phyloP scores from a whole-genome alignment of 2,329 filamentous ascomycete genomes.

The Huntiella abstrusa region DNA sequence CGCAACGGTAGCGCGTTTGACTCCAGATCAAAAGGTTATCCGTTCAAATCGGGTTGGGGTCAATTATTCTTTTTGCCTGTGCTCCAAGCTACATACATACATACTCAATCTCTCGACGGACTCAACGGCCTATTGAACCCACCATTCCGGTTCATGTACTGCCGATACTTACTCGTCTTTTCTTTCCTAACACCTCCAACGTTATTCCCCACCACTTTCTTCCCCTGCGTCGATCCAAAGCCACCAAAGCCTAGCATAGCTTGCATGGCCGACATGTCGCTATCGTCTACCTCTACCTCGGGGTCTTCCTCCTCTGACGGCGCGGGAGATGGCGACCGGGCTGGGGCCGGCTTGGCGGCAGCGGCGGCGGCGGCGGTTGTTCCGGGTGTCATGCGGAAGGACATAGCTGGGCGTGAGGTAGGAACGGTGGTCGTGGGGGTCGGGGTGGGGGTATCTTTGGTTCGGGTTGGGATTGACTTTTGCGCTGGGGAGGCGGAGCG shows the following conservation, averaged over 20 bases:
- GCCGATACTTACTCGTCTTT: constrained; percentile 85
- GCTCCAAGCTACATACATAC: neutral
- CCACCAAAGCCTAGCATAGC: constrained; percentile 78
- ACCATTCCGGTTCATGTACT: constrained; percentile 84
- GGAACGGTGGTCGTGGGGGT: constrained; percentile 18
- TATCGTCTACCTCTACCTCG: constrained; percentile 38
- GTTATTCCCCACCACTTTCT: constrained; percentile 75
- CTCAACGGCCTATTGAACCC: constrained; percentile 68
- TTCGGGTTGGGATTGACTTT: constrained; percentile 17
- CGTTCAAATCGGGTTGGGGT: constrained; percentile 12
- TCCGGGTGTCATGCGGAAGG: constrained; percentile 17
- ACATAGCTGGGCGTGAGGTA: constrained; percentile 16
- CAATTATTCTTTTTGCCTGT: neutral
- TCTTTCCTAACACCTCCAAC: constrained; percentile 69
- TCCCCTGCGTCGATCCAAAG: constrained; percentile 75
- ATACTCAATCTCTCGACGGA: constrained; percentile 21
- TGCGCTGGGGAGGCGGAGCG: constrained; percentile 21
- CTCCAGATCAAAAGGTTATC: constrained; percentile 13
- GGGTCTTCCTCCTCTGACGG: constrained; percentile 26
- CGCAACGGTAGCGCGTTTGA: constrained; percentile 12
- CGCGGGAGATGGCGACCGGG: constrained; percentile 13
- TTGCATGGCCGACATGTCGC: constrained; percentile 54
- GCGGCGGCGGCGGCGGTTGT: neutral
- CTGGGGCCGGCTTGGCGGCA: neutral
- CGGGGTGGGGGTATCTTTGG: constrained; percentile 14